Base-by-base conservation (phyloP, 2,329 filamentous ascomycete genomes). In the Talaromyces piceae region DNA sequence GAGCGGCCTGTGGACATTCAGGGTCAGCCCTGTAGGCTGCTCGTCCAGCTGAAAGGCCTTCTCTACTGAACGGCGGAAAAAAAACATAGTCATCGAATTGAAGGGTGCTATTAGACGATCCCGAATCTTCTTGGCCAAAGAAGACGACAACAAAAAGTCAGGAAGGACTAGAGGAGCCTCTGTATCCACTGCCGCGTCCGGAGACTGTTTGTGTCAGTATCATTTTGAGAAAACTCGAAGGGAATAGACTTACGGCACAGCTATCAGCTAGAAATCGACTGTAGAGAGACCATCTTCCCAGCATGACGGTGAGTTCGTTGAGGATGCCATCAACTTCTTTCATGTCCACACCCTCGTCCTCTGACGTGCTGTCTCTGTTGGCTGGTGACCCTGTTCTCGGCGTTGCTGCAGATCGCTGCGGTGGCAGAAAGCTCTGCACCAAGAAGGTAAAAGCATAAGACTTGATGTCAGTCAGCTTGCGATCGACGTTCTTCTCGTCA, bases 1-100 rank as follows among this genome's bases (percentile, higher is more conserved):
- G 41, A 95, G 76, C 3, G 85, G 77, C 62, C 79, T 87, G 61
- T 79, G 84, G 39, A 85, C 76, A 63, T 84, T 88, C 28, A 98
- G 75, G 0, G 87, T 87, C 18, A 98, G 74, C 18, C 89, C 89
- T 1, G 78, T 72, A 0, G 93, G 93, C 18, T 84, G 80, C 67
- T 98, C 94, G 64, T 98, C 93, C 43, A 98, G 76, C 67, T 98
- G 91, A 68, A 98, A 98, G 0, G 93, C 90, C 68, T 96, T 97
- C 64, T 98, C 93, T 2, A 98, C 91, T 0, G 91, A 95, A 45
- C 93, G 82, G 5, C 94, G 85, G 73, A 96, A 91, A 80, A 96
- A 97, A 73, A 98, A 98, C 1, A 86, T 93, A 2, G 89, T 90
- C 85, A 98, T 91, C 53, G 81, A 73, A 63, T 94, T 95, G 74